Evolutionary conservation across 768 basidiomycete genomes (phyloP).

Genomic region (Termitomyces sp.): DNA sequence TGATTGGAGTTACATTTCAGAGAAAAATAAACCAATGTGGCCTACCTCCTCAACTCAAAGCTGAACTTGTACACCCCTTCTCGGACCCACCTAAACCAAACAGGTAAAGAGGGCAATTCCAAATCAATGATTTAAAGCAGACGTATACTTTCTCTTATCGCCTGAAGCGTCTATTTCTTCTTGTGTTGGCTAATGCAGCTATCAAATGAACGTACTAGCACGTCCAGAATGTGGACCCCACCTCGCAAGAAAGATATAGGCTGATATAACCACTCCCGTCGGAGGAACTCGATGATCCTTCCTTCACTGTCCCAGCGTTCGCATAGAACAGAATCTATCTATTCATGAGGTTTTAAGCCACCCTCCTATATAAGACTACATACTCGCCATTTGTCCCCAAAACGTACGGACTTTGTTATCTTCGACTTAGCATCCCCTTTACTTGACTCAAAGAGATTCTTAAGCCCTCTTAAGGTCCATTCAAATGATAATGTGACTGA

Average conservation of each 20-base stretch:
- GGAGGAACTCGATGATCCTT: constrained; percentile 23
- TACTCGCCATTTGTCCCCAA: constrained; percentile 76
- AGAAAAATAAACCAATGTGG: not conserved
- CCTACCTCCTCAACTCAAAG: constrained; percentile 73
- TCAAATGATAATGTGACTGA: constrained; percentile 59
- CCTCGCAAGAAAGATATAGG: constrained; percentile 80
- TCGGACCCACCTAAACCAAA: constrained; percentile 61
- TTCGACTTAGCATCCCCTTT: constrained; percentile 78
- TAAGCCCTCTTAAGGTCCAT: constrained; percentile 73
- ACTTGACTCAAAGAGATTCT: constrained; percentile 69
- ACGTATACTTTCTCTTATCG: constrained; percentile 45
- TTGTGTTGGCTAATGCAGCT: constrained; percentile 53
- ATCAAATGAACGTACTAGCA: not conserved
- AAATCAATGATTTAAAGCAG: not conserved
- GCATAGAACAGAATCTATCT: constrained; percentile 76
- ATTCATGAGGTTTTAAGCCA: not conserved
- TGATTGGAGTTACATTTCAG: constrained; percentile 17
- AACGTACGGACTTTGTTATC: constrained; percentile 68
- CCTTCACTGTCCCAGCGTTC: constrained; percentile 65
- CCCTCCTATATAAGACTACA: constrained; percentile 4
- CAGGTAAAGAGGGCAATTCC: not conserved
- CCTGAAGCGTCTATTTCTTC: constrained; percentile 66
- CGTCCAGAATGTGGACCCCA: constrained; percentile 18
- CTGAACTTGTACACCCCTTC: constrained; percentile 83
- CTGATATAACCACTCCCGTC: constrained; percentile 52